A percentile compares a stretch with the other conserved stretches of the same genome.
phyloP scores from a whole-genome alignment of 164 flowering plant species.

The Umbellularia californica region DNA sequence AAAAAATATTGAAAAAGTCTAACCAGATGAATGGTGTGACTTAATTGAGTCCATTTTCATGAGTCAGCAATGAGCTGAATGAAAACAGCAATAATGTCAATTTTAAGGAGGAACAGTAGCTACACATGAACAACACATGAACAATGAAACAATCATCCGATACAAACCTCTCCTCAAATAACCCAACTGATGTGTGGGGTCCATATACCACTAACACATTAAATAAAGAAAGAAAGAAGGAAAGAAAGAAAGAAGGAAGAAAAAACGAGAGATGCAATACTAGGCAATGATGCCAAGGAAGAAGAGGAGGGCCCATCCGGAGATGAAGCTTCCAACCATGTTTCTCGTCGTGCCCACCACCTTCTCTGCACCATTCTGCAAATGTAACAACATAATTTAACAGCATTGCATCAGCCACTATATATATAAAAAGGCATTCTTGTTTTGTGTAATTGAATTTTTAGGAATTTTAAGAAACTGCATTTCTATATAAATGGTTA shows the following conservation, averaged over 20 bases:
- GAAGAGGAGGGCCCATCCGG: constrained; percentile 1
- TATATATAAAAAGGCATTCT: too few relatives aligned
- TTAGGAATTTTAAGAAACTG: too few relatives aligned
- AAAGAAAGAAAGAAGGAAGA: not conserved
- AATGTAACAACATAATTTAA: too few relatives aligned
- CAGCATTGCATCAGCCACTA: not conserved
- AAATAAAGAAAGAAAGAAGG: not conserved
- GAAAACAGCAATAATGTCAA: not conserved
- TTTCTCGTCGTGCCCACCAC: not conserved
- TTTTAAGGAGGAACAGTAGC: not conserved
- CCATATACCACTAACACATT: not conserved
- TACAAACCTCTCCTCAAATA: not conserved
- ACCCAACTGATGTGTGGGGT: not conserved
- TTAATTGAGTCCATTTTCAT: too few relatives aligned
- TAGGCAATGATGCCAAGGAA: constrained; percentile 1
- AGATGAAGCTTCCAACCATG: not conserved
- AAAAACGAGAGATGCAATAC: not conserved
- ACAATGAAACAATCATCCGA: not conserved
- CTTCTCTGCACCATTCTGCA: constrained; percentile 55
- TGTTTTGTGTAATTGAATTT: not conserved
- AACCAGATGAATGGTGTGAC: not conserved
- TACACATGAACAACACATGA: not conserved
- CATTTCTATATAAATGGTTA: not conserved
- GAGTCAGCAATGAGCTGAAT: not conserved
- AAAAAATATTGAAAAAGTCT: not conserved